Evolutionary conservation across 495 filamentous ascomycete species (phyloP).

Genomic region (Aspergillus mulundensis): DNA sequence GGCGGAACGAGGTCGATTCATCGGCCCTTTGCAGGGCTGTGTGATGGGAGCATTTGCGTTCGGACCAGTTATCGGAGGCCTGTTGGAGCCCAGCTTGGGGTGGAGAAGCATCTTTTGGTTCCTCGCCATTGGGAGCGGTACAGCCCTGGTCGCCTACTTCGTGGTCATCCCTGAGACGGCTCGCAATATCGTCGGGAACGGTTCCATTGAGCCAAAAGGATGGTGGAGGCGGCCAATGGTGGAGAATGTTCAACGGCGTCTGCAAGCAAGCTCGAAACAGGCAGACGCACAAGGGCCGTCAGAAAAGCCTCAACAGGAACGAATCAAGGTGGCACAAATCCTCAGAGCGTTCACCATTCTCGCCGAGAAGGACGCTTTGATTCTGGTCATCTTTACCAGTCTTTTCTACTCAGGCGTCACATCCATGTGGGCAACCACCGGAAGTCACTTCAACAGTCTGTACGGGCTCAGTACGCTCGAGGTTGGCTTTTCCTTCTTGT

Average conservation of each 20-base stretch:
- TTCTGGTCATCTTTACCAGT: background rate
- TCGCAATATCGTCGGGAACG: constrained; percentile 46
- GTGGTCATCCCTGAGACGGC: constrained; percentile 41
- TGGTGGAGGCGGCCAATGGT: constrained; percentile 17
- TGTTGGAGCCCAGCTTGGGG: constrained; percentile 59
- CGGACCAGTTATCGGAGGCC: constrained; percentile 61
- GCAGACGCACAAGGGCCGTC: too few relatives aligned
- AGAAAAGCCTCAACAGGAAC: background rate
- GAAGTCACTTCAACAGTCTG: background rate
- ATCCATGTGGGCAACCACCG: background rate
- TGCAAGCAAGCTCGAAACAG: too few relatives aligned
- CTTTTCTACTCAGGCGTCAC: background rate
- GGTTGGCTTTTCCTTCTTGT: background rate
- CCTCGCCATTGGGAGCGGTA: constrained; percentile 53
- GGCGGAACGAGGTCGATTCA: constrained; percentile 43
- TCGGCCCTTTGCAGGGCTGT: constrained; percentile 32
- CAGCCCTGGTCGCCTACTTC: constrained; percentile 24
- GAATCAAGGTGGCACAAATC: background rate
- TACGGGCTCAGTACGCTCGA: background rate
- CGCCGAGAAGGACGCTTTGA: background rate
- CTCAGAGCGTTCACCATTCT: background rate
- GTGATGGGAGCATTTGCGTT: constrained; percentile 26
- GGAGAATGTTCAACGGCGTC: background rate
- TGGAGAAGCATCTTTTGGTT: constrained; percentile 78
- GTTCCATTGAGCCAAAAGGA: constrained; percentile 31